Evolutionary conservation across 495 filamentous ascomycete genomes (phyloP).

Genomic region (Poronia punctata): DNA sequence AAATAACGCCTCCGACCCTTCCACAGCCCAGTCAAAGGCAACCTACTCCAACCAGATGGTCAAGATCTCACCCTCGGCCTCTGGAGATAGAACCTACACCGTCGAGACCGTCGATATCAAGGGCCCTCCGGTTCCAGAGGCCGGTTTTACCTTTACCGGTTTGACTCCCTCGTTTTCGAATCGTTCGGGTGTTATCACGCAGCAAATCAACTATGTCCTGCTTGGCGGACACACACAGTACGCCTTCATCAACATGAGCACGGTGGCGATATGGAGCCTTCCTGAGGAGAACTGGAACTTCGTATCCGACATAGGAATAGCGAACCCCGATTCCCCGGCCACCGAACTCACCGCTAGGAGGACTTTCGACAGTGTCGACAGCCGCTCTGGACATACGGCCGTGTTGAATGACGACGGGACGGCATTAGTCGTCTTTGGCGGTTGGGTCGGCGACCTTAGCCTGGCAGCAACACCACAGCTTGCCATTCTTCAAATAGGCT

Average conservation of each 20-base stretch:
- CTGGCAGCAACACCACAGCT: constrained; percentile 75
- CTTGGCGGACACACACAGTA: constrained; percentile 77
- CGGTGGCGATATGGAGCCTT: constrained; percentile 77
- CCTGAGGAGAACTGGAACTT: constrained; percentile 86
- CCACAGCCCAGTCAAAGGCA: constrained; percentile 54
- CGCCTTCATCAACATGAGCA: constrained; percentile 91
- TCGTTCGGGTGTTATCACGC: constrained; percentile 49
- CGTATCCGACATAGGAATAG: constrained; percentile 43
- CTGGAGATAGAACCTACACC: constrained; percentile 10
- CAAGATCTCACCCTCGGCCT: constrained; percentile 42
- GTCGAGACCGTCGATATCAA: constrained; percentile 20
- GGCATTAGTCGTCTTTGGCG: constrained; percentile 69
- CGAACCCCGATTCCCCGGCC: constrained; percentile 30
- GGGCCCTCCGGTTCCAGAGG: constrained; percentile 64
- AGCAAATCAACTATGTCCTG: constrained; percentile 70
- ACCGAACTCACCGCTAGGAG: constrained; percentile 23
- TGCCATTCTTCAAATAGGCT: constrained; percentile 63
- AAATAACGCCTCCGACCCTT: constrained; percentile 30
- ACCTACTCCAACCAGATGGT: constrained; percentile 75
- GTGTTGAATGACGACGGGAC: constrained; percentile 70
- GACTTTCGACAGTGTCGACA: constrained; percentile 48
- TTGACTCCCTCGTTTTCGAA: constrained; percentile 50
- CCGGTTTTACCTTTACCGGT: constrained; percentile 76
- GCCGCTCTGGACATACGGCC: constrained; percentile 79
- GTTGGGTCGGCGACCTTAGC: constrained; percentile 78